Conservation (phyloP, 306 rosid species). For the Cicer yamashitae region DNA sequence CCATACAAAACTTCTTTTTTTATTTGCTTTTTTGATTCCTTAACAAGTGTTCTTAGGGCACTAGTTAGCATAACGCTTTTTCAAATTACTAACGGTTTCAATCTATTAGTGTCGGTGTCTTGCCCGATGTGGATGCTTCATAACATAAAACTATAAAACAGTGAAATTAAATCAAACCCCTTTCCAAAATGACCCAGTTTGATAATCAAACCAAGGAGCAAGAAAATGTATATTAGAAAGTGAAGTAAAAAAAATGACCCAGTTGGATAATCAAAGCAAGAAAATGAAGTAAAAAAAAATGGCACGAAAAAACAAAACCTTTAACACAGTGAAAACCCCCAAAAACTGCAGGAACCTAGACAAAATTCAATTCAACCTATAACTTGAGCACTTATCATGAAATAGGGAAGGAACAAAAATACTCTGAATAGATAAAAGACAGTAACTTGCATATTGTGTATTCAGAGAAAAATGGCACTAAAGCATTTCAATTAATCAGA, state of each 20-base stretch:
- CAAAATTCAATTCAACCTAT: slow-evolving; percentile 24
- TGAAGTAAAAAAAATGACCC: neutral
- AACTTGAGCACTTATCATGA: slow-evolving; percentile 19
- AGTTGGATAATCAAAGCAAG: slow-evolving; percentile 32
- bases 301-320: neutral
- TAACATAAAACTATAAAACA: neutral
- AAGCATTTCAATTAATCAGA: slow-evolving; percentile 9
- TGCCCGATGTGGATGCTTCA: no score
- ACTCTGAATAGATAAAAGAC: neutral
- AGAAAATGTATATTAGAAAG: neutral
- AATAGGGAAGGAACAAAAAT: slow-evolving; percentile 2
- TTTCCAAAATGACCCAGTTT: slow-evolving; percentile 35
- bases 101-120: no score
- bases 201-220: slow-evolving; percentile 11
- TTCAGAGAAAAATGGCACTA: neutral
- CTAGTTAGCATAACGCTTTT: no score
- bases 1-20: no score
- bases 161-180: slow-evolving; percentile 30
- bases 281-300: neutral
- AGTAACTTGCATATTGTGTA: neutral
- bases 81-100: no score
- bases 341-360: neutral
- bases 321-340: neutral
- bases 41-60: no score
- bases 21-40: no score